Evolutionary conservation across 371 early-diverging fungal genomes (phyloP).

Genomic region (Phascolomyces articulosus): DNA sequence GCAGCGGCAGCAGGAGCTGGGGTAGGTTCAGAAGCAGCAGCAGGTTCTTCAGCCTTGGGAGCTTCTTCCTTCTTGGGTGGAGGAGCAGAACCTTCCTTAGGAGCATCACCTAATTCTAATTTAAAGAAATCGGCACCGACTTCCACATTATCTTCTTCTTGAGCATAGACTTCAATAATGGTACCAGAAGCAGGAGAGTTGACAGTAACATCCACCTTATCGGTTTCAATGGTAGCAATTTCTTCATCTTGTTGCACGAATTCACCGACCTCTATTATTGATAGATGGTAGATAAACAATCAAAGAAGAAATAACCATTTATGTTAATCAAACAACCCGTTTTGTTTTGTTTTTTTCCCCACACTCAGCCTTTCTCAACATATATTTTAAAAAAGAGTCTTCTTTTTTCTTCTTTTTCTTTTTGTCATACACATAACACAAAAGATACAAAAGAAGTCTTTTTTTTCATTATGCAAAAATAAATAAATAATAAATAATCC

Average conservation of each 20-base stretch:
- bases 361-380: too few relatives aligned
- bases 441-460: too few relatives aligned
- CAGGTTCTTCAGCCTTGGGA: slow-evolving; percentile 34
- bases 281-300: neutral
- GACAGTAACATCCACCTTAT: slow-evolving; percentile 96
- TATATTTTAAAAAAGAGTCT: too few relatives aligned
- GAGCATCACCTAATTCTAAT: slow-evolving; percentile 80
- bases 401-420: neutral
- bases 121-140: slow-evolving; percentile 95
- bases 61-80: slow-evolving; percentile 43
- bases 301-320: neutral
- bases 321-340: slow-evolving; percentile 1
- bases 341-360: too few relatives aligned
- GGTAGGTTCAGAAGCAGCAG: slow-evolving; percentile 39
- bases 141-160: slow-evolving; percentile 91
- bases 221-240: slow-evolving; percentile 97
- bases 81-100: slow-evolving; percentile 56
- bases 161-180: slow-evolving; percentile 82
- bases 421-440: neutral
- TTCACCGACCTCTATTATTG: slow-evolving; percentile 86
- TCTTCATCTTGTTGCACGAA: slow-evolving; percentile 93
- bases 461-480: neutral
- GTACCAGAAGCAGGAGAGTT: slow-evolving; percentile 93
- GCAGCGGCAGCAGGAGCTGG: slow-evolving; percentile 42
- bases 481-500: neutral